These are phyloP conservation scores for Tolypocladium album DNA, from an alignment of 2,329 filamentous ascomycete species.

Conservation along the genomic window DNA sequence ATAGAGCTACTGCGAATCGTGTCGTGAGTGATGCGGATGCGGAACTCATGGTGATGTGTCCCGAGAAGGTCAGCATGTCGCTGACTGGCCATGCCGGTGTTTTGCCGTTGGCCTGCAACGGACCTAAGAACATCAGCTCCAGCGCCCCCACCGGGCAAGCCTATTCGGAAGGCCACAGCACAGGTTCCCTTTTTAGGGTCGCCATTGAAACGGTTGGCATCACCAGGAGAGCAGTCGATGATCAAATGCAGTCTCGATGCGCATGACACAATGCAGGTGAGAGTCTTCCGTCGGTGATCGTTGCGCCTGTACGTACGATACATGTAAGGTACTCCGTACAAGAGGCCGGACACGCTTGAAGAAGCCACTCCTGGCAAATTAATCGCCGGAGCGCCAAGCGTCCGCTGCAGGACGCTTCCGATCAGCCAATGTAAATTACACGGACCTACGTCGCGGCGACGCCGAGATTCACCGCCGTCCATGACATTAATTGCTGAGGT, in stretches of 20 bases:
- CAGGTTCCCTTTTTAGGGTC: too few species aligned
- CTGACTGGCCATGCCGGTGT: neutral
- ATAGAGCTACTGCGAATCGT: conserved; percentile 12
- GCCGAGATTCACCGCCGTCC: neutral
- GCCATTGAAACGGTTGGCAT: neutral
- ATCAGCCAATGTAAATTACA: neutral
- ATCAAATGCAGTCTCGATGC: neutral
- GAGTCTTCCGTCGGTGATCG: neutral
- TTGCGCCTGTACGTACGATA: neutral
- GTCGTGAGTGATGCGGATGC: neutral
- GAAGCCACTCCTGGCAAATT: neutral
- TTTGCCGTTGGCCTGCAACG: neutral
- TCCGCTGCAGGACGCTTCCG: neutral
- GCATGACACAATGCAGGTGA: neutral
- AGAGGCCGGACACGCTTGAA: neutral
- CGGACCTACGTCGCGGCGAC: neutral
- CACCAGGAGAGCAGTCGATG: neutral
- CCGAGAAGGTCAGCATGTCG: neutral
- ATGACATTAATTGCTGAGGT: neutral
- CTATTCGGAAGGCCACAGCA: too few species aligned
- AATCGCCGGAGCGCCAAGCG: neutral
- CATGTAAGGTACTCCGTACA: neutral
- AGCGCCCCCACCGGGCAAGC: neutral
- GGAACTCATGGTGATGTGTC: neutral
- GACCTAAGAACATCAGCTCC: too few species aligned